These are phyloP conservation scores for Crithidia mellificae DNA, from an alignment of 208 protist genomes.

Conservation along the genomic window DNA sequence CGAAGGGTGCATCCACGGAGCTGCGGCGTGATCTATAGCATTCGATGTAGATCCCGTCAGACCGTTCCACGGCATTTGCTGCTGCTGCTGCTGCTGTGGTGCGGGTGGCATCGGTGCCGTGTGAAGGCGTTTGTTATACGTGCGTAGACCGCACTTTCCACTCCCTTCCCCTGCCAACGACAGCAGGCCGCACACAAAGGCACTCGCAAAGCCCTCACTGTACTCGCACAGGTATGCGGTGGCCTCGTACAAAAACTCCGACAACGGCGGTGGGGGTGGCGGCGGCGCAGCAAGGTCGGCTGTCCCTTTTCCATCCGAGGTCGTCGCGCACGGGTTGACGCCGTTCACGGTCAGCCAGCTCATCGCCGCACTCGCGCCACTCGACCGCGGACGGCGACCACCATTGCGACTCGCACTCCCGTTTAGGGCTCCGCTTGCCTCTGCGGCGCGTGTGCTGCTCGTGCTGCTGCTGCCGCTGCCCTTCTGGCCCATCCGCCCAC, in stretches of 20 bases:
- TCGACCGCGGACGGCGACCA: background rate
- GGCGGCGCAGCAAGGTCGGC: background rate
- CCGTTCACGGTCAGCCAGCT: background rate
- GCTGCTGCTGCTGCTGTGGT: background rate
- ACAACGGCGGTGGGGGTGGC: constrained; percentile 5
- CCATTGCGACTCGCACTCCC: background rate
- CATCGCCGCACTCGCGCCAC: background rate
- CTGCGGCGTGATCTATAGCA: too few species aligned
- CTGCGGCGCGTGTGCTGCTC: background rate
- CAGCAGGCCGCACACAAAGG: constrained; percentile 50
- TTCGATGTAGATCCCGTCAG: too few species aligned
- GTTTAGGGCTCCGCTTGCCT: too few species aligned
- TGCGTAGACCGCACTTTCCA: background rate
- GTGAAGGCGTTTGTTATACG: background rate
- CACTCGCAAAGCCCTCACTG: constrained; percentile 55
- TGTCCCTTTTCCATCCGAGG: background rate
- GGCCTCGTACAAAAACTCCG: constrained; percentile 24
- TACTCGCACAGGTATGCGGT: constrained; percentile 27
- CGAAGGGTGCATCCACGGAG: background rate
- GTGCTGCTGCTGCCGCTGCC: background rate
- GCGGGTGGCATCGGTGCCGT: background rate
- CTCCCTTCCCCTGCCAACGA: constrained; percentile 25
- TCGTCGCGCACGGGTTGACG: background rate
- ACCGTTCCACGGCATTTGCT: background rate
- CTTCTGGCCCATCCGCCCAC: background rate